phyloP scores from a whole-genome alignment of 176 grass and related monocot species.

The Carex kokanica region DNA sequence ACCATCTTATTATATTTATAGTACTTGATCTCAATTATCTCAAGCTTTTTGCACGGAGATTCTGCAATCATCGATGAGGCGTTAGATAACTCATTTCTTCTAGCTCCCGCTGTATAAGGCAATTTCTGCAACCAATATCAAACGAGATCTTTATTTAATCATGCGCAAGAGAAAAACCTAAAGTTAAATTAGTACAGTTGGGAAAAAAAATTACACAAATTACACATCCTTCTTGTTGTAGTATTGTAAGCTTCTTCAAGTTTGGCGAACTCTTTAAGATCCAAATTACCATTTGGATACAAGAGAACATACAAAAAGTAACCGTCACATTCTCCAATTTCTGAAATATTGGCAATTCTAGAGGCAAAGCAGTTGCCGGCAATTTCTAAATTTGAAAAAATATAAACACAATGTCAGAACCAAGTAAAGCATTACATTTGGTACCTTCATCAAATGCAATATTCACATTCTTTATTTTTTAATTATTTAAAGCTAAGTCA shows the following conservation, averaged over 20 bases:
- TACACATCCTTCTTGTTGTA: no score
- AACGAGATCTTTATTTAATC: background rate
- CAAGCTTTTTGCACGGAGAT: background rate
- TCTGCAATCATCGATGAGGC: background rate
- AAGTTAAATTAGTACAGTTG: no score
- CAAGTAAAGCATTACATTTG: background rate
- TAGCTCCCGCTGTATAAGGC: background rate
- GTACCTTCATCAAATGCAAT: background rate
- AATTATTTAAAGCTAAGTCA: no score
- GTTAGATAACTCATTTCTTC: background rate
- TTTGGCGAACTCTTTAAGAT: no score
- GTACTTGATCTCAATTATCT: background rate
- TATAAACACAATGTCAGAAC: background rate
- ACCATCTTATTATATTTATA: background rate
- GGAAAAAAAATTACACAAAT: no score
- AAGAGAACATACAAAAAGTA: no score
- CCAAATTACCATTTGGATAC: no score
- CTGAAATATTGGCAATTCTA: no score
- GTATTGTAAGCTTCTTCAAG: no score
- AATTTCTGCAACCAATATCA: background rate
- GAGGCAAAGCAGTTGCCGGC: no score
- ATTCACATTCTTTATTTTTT: background rate
- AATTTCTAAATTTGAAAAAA: background rate
- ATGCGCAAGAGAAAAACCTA: background rate
- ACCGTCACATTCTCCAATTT: no score